phyloP scores from a whole-genome alignment of 164 flowering plant genomes.

The Sedum album region DNA sequence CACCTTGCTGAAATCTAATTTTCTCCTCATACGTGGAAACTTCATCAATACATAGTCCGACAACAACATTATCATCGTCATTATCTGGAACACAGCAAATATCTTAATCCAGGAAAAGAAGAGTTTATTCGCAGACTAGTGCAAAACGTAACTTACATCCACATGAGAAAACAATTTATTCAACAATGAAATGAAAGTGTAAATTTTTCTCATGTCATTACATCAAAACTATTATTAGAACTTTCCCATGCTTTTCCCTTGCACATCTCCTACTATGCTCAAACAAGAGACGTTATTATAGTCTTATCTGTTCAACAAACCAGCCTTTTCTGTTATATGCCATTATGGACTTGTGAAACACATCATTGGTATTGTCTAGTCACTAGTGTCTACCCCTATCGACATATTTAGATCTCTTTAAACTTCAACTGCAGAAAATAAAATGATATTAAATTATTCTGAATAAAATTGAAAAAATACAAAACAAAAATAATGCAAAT shows the following conservation, averaged over 20 bases:
- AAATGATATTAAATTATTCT: too few species aligned
- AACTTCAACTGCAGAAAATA: too few species aligned
- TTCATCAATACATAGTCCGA: conserved; percentile 67
- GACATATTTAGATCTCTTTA: too few species aligned
- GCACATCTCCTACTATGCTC: neutral
- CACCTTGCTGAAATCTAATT: conserved; percentile 39
- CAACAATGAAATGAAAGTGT: too few species aligned
- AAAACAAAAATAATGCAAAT: neutral
- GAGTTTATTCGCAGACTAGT: neutral
- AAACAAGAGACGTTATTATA: neutral
- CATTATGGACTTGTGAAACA: neutral
- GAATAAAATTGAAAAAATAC: neutral
- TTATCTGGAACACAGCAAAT: conserved; percentile 38
- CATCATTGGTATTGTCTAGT: too few species aligned
- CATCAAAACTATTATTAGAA: neutral
- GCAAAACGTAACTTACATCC: neutral
- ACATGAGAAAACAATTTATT: neutral
- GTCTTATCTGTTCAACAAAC: neutral
- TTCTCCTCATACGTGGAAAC: conserved; percentile 52
- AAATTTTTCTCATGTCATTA: neutral
- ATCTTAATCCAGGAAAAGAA: neutral
- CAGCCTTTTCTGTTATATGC: neutral
- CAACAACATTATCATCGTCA: conserved; percentile 71
- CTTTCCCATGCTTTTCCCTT: neutral
- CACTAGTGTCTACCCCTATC: too few species aligned